Base-by-base conservation (phyloP, 2,329 filamentous ascomycete genomes). In the Fusarium hainanense region DNA sequence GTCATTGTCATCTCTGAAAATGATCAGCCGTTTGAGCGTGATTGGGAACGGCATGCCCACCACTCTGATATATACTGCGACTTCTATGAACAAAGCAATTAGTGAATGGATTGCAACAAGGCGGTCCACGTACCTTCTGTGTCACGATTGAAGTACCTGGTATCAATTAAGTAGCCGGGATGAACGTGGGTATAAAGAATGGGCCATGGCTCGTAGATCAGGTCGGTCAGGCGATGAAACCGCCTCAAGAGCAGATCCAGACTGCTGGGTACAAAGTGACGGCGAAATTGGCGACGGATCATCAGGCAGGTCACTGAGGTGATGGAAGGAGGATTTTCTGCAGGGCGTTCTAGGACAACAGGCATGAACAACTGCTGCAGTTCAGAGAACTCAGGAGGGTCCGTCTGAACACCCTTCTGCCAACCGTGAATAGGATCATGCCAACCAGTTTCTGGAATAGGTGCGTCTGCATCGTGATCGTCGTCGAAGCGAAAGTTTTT, bases 211-310 rank as follows among this genome's bases (percentile, higher is more conserved):
- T 60, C 58, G 7, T 60, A 60, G 4, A 50, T 8, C 0, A 60
- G 0, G 3, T 59, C 43, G 1, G 32, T 42, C 3, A 60, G 7
- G 9, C 20, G 23, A n/a, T 7, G 4, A 4, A 55, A 16, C 18
- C 2, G 28, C 0, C 8, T 16, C 16, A 63, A 14, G 3, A 63
- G 4, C 5, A 2, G 9, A 37, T 37, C 34, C 34, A 37, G 44
- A 4, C 9, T 30, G 12, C 1, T 1, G 20, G 54, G 12, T 1
- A 34, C 0, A 28, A 63, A 6, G 11, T 1, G 16, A 37, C 46
- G 48, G 4, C 28, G 58, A n/a, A 56, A 49, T 57, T 63, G 60
- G 3, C 60, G 60, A 27, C 49, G 60, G 3, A 63, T 57, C 43
- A 63, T 40, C 0, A 63, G n/a, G 23, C 60, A 3, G 7, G 60